phyloP scores from a whole-genome alignment of 805 yeast genomes.

The Sugiyamaella valdiviana region DNA sequence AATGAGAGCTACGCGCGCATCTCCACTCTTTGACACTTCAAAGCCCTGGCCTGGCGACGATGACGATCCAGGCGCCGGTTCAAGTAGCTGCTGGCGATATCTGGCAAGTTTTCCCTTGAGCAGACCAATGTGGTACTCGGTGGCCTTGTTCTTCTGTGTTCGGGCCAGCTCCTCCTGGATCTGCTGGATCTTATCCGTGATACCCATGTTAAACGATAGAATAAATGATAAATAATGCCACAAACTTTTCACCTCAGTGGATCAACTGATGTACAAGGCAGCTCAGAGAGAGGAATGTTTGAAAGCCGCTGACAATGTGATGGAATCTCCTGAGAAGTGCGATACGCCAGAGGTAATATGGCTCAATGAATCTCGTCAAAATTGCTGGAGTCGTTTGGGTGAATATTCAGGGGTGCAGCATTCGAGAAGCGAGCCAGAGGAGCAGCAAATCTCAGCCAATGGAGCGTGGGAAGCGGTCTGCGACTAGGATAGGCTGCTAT shows the following conservation, averaged over 20 bases:
- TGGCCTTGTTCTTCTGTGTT: constrained; percentile 96
- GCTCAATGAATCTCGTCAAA: background rate
- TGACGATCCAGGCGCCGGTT: constrained; percentile 73
- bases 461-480: no score
- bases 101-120: constrained; percentile 92
- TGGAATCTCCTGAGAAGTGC: no score
- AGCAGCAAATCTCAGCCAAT: background rate
- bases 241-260: no score
- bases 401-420: background rate
- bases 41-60: constrained; percentile 77
- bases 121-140: constrained; percentile 93
- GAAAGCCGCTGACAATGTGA: no score
- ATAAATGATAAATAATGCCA: background rate
- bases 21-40: constrained; percentile 93
- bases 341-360: background rate
- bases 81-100: constrained; percentile 82
- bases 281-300: no score
- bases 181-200: constrained; percentile 67
- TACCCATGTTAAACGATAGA: constrained; percentile 19
- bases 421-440: background rate
- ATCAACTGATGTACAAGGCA: no score
- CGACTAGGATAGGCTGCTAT: background rate
- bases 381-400: background rate
- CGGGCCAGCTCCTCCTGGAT: constrained; percentile 91
- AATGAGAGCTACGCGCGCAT: constrained; percentile 89